A percentile compares a stretch with the other conserved stretches of the same genome.
phyloP scores from a whole-genome alignment of 768 basidiomycete genomes.

The Leccinum longicurvipes region DNA sequence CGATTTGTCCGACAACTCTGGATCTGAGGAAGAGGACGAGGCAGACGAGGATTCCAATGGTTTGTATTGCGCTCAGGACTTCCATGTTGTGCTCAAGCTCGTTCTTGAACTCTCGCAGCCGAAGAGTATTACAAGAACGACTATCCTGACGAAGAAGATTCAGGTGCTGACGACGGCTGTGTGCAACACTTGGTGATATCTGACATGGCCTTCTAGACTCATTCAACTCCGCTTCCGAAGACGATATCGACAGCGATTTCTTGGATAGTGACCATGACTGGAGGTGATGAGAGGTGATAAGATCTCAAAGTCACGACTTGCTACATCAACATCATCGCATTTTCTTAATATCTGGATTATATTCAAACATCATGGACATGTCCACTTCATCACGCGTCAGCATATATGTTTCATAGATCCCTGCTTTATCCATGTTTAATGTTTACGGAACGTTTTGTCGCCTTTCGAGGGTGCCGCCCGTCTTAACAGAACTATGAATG shows the following conservation, averaged over 20 bases:
- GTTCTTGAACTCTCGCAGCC: constrained; percentile 38
- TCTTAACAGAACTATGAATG: background rate
- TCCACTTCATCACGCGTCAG: constrained; percentile 9
- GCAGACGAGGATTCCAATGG: constrained; percentile 87
- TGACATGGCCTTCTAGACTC: constrained; percentile 40
- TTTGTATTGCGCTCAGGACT: constrained; percentile 24
- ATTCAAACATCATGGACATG: constrained; percentile 20
- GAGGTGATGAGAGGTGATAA: constrained; percentile 23
- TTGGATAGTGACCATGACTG: constrained; percentile 32
- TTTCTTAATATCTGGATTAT: constrained; percentile 18
- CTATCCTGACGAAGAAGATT: constrained; percentile 70
- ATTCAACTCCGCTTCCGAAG: constrained; percentile 54
- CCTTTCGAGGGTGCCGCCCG: background rate
- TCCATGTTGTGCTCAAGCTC: background rate
- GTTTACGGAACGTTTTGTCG: background rate
- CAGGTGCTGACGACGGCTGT: constrained; percentile 41
- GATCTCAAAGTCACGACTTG: background rate
- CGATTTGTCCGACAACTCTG: constrained; percentile 57
- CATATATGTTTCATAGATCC: constrained; percentile 18
- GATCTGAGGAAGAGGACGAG: constrained; percentile 67
- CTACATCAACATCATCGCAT: constrained; percentile 17
- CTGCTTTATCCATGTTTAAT: background rate
- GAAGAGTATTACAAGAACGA: constrained; percentile 86
- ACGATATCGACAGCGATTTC: constrained; percentile 34
- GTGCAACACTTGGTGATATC: constrained; percentile 6